Base-by-base conservation (phyloP, 192 early-diverging fungal species). In the Radiomyces spectabilis region DNA sequence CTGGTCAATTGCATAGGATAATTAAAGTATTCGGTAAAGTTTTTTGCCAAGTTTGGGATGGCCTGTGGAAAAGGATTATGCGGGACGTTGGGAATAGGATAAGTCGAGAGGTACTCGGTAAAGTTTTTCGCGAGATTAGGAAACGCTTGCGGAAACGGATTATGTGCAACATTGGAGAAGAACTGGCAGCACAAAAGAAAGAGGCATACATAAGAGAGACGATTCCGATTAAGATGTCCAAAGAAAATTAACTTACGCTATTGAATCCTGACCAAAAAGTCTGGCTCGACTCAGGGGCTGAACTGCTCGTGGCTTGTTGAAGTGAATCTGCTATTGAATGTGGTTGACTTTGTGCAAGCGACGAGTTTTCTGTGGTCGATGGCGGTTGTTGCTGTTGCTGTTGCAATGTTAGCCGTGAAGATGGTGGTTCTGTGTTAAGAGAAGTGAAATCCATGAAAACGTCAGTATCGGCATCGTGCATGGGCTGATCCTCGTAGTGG, bases 11-110 rank as follows among this genome's bases (percentile, higher is more conserved):
- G 48, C n/a, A 57, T 37, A 27, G 62, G 55, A 38, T 52, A 41
- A 48, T 65, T 46, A 5, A 67, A 16, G 22, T 67, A 67, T 25
- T 67, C 65, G n/a, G 58, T 56, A 32, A 67, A 67, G 24, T 60
- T 67, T 25, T 41, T 40, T 6, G 65, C 65, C 8, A 67, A 25
- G 33, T 53, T 61, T 19, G 65, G 65, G 21, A 67, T 41, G 12
- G 65, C 45, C 25, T 54, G 65, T 13, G n/a, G n/a, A n/a, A n/a
- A n/a, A n/a, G n/a, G n/a, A n/a, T n/a, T n/a, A n/a, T n/a, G n/a
- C n/a, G n/a, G n/a, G n/a, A n/a, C n/a, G n/a, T n/a, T n/a, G n/a
- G n/a, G n/a, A n/a, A n/a, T n/a, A n/a, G n/a, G n/a, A n/a, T n/a
- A n/a, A n/a, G n/a, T n/a, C n/a, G n/a, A n/a, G n/a, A n/a, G n/a